Percentiles rank a stretch among this genome's conserved stretches.
These are phyloP conservation scores for Mallotus japonicus DNA, from an alignment of 441 rosid genomes.

Conservation along the genomic window DNA sequence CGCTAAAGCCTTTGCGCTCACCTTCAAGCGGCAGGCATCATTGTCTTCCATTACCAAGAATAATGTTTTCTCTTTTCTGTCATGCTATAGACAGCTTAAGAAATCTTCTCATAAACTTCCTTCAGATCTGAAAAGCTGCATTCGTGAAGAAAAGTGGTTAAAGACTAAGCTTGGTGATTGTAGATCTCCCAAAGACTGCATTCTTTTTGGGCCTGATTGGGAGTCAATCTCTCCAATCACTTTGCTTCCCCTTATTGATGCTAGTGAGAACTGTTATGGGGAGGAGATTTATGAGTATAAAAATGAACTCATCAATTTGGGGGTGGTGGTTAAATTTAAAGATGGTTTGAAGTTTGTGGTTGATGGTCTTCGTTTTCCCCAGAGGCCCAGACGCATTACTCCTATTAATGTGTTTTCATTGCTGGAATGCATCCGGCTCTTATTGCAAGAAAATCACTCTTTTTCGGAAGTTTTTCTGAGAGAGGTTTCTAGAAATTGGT, in stretches of 20 bases:
- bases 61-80: constrained; percentile 37
- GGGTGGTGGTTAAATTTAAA: constrained; percentile 40
- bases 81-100: constrained; percentile 45
- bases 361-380: constrained; percentile 37
- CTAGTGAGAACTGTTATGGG: constrained; percentile 45
- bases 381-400: constrained; percentile 27
- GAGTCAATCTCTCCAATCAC: constrained; percentile 46
- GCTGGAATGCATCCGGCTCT: constrained; percentile 42
- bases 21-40: constrained; percentile 42
- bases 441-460: constrained; percentile 13
- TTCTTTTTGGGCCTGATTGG: constrained; percentile 59
- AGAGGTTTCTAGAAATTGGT: constrained; percentile 45
- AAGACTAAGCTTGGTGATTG: constrained; percentile 51
- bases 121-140: constrained; percentile 31
- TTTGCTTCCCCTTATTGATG: constrained; percentile 58
- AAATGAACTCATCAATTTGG: constrained; percentile 47
- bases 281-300: constrained; percentile 35
- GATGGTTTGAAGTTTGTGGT: constrained; percentile 52
- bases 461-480: constrained; percentile 30
- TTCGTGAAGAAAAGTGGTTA: constrained; percentile 50
- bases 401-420: constrained; percentile 39
- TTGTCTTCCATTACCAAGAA: constrained; percentile 34
- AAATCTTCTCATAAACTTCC: constrained; percentile 25
- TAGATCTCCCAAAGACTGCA: constrained; percentile 51
- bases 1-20: constrained; percentile 30